Conservation (phyloP, 371 early-diverging fungal genomes). For the Gilbertella persicaria region DNA sequence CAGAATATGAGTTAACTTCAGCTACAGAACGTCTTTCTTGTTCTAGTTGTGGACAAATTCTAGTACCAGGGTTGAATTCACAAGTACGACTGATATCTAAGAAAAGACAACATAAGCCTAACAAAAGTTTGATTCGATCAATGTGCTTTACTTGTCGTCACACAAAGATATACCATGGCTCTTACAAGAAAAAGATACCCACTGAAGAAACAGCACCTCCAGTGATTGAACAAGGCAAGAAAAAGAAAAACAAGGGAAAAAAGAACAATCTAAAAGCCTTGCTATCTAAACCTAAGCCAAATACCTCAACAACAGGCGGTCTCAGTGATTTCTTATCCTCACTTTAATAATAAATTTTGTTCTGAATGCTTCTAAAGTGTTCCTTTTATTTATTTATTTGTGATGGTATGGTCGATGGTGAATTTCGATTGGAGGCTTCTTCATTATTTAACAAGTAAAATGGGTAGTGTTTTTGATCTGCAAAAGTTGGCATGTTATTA, state of each 20-base stretch:
- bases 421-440: conserved; percentile 2
- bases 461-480: conserved; percentile 25
- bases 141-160: conserved; percentile 31
- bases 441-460: conserved; percentile 26
- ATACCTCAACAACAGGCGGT: conserved; percentile 2
- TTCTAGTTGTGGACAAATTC: conserved; percentile 41
- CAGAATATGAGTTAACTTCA: conserved; percentile 27
- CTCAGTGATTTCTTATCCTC: conserved; percentile 40
- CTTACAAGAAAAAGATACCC: conserved; percentile 18
- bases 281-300: conserved; percentile 32
- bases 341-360: conserved; percentile 17
- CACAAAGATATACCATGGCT: conserved; percentile 23
- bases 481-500: conserved; percentile 1
- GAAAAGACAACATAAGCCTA: conserved; percentile 6
- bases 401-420: conserved; percentile 1
- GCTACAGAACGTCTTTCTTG: conserved; percentile 30
- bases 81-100: conserved; percentile 15
- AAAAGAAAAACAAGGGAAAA: conserved; percentile 38
- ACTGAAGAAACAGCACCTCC: background rate
- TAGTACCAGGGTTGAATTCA: conserved; percentile 30
- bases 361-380: conserved; percentile 11
- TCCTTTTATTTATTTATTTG: conserved; percentile 1
- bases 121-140: conserved; percentile 16
- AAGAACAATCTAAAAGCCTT: conserved; percentile 47
- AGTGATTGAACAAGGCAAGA: background rate